Evolutionary conservation across 441 rosid species (phyloP).

Genomic region (Croton laevigatus): DNA sequence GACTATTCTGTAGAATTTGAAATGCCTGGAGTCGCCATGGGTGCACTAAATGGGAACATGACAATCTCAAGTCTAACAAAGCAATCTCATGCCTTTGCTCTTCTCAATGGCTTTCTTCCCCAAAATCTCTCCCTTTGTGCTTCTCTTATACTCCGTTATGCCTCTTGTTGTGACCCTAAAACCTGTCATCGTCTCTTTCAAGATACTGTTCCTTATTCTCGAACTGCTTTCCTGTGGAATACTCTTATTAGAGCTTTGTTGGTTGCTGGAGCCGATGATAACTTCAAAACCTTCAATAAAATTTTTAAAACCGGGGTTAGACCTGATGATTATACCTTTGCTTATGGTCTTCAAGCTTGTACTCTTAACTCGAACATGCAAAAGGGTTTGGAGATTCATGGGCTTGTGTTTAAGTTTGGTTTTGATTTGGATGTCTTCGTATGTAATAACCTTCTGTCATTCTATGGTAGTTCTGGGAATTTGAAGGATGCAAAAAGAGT

Average conservation of each 20-base stretch:
- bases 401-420: conserved; percentile 61
- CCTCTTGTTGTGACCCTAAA: conserved; percentile 25
- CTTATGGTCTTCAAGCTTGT: conserved; percentile 68
- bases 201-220: conserved; percentile 30
- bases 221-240: conserved; percentile 55
- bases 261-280: conserved; percentile 31
- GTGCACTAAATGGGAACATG: too few species aligned
- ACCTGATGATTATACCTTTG: conserved; percentile 81
- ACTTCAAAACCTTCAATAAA: conserved; percentile 36
- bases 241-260: conserved; percentile 48
- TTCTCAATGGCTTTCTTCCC: conserved; percentile 43
- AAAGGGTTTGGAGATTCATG: conserved; percentile 61
- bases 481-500: conserved; percentile 52
- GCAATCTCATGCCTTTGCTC: conserved; percentile 45
- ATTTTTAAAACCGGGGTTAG: conserved; percentile 48
- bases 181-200: conserved; percentile 35
- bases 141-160: conserved; percentile 54
- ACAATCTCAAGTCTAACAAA: conserved; percentile 26
- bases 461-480: conserved; percentile 55
- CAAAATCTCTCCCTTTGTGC: conserved; percentile 42
- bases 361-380: conserved; percentile 38
- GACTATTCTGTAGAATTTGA: too few species aligned
- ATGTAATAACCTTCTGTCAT: conserved; percentile 58
- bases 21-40: too few species aligned
- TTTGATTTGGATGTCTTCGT: conserved; percentile 62